Base-by-base conservation (phyloP, 495 filamentous ascomycete species). In the Gamarada debralockiae region DNA sequence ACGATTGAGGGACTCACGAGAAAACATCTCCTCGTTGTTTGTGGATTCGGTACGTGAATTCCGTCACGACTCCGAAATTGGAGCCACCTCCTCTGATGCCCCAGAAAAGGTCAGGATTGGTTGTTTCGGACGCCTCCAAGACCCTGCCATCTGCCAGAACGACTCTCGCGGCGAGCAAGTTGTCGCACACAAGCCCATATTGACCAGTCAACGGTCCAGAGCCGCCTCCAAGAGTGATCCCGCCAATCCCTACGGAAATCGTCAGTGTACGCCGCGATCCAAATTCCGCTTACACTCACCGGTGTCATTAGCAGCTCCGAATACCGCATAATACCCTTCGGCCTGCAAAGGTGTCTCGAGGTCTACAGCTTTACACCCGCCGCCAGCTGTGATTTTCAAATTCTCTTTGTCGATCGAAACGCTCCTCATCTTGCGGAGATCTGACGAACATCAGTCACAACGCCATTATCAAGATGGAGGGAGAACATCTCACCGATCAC, bases 161-260 rank as follows among this genome's bases (percentile, higher is more conserved):
- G 5, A 82, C 67, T 15, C 66, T 58, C 8, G 66, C 71, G 4
- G 67, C 66, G 8, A 80, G 57, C 1, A 82, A 68, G 52, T 76
- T 78, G 65, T 84, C 80, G 52, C 79, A 73, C 0, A 69, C 71
- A 10, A 81, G 66, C 4, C 80, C 80, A 53, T 79, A 67, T 23
- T 63, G 53, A 0, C 73, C 73, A 43, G 66, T 71, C 9, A 82
- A 63, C 65, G 68, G 73, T 14, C 80, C 80, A 55, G 76, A 74
- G 1, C 80, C 80, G 1, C 79, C 79, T 4, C 80, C 80, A 1
- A 83, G 64, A 0, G 75, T 81, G 22, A 81, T 56, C 4, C 81
- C 80, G 0, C 77, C 78, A 25, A 83, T 72, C n/a, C 81, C 80
- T 15, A 76, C 80, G 14, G 80, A 72, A 55, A n/a, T n/a, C n/a